Evolutionary conservation across 1,284 basidiomycete species (phyloP), one percentile per base, ranked within the genome.

Genomic region (Trametes versicolor): DNA sequence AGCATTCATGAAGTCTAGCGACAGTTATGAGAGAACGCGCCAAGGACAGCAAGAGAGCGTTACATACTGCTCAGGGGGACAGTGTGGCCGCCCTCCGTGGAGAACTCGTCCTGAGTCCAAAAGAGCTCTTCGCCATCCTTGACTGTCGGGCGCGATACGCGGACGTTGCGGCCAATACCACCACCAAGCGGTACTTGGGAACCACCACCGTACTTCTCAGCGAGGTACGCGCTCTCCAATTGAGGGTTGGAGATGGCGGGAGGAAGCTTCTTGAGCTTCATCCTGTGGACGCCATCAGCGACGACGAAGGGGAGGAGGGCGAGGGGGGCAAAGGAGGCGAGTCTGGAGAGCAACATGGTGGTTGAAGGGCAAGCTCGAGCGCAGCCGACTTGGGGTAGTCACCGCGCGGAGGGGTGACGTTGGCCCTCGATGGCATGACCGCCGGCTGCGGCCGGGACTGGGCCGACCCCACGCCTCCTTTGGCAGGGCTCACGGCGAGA

Each of bases 1-100:
- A 32, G 97, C 97, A 77, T 99, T 99, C 88, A 98, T 90, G 82
- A 96, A 99, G 85, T 99, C 97, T 88, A 69, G n/a, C 85, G 60
- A 17, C 8, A 27, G 48, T 45, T 45, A 27, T 56, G 61, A 54
- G 37, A 56, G 25, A 27, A 32, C 19, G 48, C 47, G 21, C 21
- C 3, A 1, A 17, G 10, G n/a, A 48, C 8, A 4, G 2, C 1
- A 36, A 13, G 15, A 23, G 8, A 2, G 4, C 1, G n/a, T 5
- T 29, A 29, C 94, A 69, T 74, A 98, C 96, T 97, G 75, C 86
- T 92, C 56, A 99, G 85, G 65, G 97, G 97, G 52, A 99, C 94
- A 57, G 83, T 81, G 79, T 99, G 97, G 45, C 95, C 96, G 63
- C 89, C 92, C 67, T 92, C 88, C 65, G 83, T 77, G 68, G 86